Percentiles rank a stretch among this genome's conserved stretches.
These are phyloP conservation scores for Chlorella variabilis DNA, from an alignment of 163 green algal genomes.

Conservation along the genomic window DNA sequence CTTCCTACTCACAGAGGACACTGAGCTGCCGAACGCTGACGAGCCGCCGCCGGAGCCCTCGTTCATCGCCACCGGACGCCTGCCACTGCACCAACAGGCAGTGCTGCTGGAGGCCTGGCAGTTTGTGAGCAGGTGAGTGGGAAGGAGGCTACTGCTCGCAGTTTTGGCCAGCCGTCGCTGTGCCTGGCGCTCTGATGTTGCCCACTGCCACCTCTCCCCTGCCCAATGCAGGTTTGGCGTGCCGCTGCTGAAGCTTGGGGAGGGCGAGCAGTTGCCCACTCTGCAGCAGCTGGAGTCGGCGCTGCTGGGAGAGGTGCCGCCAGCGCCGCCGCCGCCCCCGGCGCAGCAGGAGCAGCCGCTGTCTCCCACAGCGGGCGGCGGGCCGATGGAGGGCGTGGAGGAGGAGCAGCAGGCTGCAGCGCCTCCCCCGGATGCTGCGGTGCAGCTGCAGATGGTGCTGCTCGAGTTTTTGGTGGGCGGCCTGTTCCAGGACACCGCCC, in stretches of 20 bases:
- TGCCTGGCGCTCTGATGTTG: neutral
- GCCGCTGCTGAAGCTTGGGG: conserved; percentile 14
- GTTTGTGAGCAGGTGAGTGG: conserved; percentile 32
- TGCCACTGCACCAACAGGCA: conserved; percentile 19
- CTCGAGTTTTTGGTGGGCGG: conserved; percentile 36
- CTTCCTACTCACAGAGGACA: conserved; percentile 41
- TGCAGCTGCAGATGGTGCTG: conserved; percentile 32
- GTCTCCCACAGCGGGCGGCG: neutral
- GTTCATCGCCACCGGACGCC: neutral
- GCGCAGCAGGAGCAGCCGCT: neutral
- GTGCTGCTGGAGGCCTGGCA: conserved; percentile 46
- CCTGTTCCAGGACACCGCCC: conserved; percentile 27
- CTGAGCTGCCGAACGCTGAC: neutral
- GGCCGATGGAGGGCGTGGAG: neutral
- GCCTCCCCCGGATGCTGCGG: neutral
- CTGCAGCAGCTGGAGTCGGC: conserved; percentile 30
- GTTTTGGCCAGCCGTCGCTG: neutral
- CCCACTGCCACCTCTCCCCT: neutral
- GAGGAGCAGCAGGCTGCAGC: neutral
- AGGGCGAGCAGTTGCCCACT: conserved; percentile 23
- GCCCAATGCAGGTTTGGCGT: conserved; percentile 25
- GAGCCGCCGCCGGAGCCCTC: conserved; percentile 20
- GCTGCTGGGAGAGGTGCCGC: neutral
- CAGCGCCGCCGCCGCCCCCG: neutral
- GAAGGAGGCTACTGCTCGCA: no score